Percentiles rank a stretch among this genome's conserved stretches.
Conservation (phyloP, 441 rosid genomes). For the Metrosideros polymorpha region DNA sequence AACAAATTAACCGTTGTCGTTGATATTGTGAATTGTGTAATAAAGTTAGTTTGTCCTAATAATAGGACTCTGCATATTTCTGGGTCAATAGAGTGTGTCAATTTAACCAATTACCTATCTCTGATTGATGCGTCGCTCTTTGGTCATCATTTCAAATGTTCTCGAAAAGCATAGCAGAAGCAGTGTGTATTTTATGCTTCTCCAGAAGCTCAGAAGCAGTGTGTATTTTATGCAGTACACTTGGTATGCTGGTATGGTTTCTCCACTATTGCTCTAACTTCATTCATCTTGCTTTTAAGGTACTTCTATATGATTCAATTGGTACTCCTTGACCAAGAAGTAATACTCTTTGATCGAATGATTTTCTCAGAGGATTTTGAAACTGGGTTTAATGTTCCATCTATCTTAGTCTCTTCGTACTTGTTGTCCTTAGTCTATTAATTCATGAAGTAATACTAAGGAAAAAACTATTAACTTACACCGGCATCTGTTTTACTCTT, state of each 20-base stretch:
- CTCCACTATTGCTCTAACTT: not conserved
- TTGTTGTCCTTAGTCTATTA: not conserved
- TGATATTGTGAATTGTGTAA: not conserved
- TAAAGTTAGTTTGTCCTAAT: not conserved
- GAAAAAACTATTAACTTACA: not conserved
- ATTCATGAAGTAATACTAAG: rapidly evolving
- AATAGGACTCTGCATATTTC: not conserved
- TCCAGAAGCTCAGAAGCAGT: too few relatives aligned
- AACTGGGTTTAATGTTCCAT: too few relatives aligned
- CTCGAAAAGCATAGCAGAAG: not conserved
- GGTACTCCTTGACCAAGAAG: not conserved
- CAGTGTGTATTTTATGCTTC: not conserved
- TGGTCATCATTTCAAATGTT: not conserved
- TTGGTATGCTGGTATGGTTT: not conserved
- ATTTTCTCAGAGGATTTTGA: too few relatives aligned
- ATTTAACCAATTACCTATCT: not conserved
- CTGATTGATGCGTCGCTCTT: not conserved
- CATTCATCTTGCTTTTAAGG: not conserved
- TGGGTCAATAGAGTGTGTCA: not conserved
- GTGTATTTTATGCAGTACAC: too few relatives aligned
- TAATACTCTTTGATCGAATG: not conserved
- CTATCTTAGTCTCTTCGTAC: not conserved
- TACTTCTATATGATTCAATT: too few relatives aligned
- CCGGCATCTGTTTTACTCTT: rapidly evolving
- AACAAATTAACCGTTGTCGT: not conserved